A percentile compares a stretch with the other conserved stretches of the same genome.
phyloP scores from a whole-genome alignment of 371 early-diverging fungal genomes.

The Actinomortierella wolfii region DNA sequence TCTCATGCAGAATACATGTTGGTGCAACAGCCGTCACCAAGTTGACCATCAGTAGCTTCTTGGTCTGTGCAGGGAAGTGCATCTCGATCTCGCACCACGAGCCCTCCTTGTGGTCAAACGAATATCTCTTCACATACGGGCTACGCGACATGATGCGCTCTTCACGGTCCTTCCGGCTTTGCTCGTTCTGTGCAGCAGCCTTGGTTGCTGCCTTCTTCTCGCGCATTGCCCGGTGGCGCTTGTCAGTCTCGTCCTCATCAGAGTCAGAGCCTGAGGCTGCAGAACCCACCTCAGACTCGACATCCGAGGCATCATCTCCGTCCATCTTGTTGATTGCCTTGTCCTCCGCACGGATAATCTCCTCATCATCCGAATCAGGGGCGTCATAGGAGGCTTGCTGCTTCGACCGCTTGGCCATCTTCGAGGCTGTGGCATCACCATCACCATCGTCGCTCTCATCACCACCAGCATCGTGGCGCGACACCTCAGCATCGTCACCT shows the following conservation, averaged over 20 bases:
- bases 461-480: constrained; percentile 16
- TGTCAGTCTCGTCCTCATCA: constrained; percentile 61
- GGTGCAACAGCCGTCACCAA: constrained; percentile 62
- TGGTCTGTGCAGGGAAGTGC: constrained; percentile 83
- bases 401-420: constrained; percentile 57
- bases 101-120: constrained; percentile 71
- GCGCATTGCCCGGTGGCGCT: constrained; percentile 33
- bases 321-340: constrained; percentile 49
- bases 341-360: constrained; percentile 52
- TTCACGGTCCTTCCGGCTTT: constrained; percentile 50
- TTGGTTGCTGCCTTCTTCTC: constrained; percentile 44
- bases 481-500: constrained; percentile 50
- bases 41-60: constrained; percentile 94
- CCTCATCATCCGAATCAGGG: constrained; percentile 78
- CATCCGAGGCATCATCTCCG: constrained; percentile 55
- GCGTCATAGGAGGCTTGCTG: constrained; percentile 79
- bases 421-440: constrained; percentile 73
- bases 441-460: constrained; percentile 66
- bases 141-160: constrained; percentile 55
- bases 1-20: constrained; percentile 81
- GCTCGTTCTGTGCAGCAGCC: constrained; percentile 51
- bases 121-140: constrained; percentile 66
- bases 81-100: constrained; percentile 83
- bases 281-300: constrained; percentile 49
- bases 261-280: constrained; percentile 54